Conservation (phyloP, 345 rosid genomes). For the Jatropha curcas region DNA sequence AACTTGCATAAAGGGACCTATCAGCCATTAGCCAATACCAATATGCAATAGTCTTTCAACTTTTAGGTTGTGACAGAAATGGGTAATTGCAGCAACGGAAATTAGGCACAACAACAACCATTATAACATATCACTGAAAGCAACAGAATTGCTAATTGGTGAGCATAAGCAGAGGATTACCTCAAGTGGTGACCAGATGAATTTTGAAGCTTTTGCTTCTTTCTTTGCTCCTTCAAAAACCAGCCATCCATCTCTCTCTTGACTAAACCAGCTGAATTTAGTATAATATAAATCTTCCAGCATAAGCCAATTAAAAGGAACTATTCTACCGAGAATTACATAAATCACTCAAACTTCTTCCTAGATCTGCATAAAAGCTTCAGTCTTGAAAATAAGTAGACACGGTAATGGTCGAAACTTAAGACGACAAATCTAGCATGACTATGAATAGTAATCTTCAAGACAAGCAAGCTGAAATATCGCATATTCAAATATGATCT, state of each 20-base stretch:
- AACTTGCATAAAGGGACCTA: neutral
- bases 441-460: neutral
- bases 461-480: neutral
- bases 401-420: too few species aligned
- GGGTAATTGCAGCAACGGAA: constrained; percentile 4
- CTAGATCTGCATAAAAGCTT: too few species aligned
- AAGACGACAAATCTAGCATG: too few species aligned
- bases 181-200: neutral
- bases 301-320: neutral
- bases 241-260: neutral
- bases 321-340: neutral
- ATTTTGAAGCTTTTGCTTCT: neutral
- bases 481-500: constrained; percentile 13
- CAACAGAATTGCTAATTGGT: constrained; percentile 6
- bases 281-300: neutral
- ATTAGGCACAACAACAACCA: constrained; percentile 1
- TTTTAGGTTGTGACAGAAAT: neutral
- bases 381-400: too few species aligned
- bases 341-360: neutral
- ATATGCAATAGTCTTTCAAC: too few species aligned
- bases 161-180: neutral
- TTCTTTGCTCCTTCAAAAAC: neutral
- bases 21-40: neutral
- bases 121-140: neutral
- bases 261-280: too few species aligned